Conservation (phyloP, 106 monocot genomes). For the Iris macrosiphon region DNA sequence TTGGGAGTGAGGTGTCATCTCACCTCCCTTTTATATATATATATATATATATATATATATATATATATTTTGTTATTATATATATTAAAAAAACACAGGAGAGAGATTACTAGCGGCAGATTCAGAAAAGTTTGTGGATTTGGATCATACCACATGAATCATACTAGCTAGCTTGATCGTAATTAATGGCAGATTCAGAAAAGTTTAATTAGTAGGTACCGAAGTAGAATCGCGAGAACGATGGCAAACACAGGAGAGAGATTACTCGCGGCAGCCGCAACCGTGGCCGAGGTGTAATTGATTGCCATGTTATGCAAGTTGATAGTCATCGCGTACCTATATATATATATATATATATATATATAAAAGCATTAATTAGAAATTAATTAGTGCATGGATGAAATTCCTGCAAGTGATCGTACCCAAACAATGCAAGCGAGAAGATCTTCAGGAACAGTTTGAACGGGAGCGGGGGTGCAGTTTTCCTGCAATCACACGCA, state of each 20-base stretch:
- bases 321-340: slow-evolving; percentile 12
- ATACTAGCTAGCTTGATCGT: no score
- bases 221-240: background rate
- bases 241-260: slow-evolving; percentile 6
- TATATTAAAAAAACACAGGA: no score
- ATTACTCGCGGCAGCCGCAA: slow-evolving; percentile 14
- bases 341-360: background rate
- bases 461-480: slow-evolving; percentile 12
- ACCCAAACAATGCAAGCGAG: slow-evolving; percentile 17
- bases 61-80: no score
- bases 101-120: no score
- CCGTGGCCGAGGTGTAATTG: slow-evolving; percentile 13
- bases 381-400: background rate
- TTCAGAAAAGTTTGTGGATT: no score
- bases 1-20: no score
- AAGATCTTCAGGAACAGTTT: slow-evolving; percentile 21
- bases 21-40: no score
- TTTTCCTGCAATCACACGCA: slow-evolving; percentile 17
- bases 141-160: no score
- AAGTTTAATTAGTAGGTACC: background rate
- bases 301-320: slow-evolving; percentile 9
- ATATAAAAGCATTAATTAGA: background rate
- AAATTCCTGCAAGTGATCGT: background rate
- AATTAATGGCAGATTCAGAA: no score
- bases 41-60: no score